Evolutionary conservation across 2,329 filamentous ascomycete species (phyloP), one percentile per base, ranked within the genome.

Genomic region (Penicillium sp.): DNA sequence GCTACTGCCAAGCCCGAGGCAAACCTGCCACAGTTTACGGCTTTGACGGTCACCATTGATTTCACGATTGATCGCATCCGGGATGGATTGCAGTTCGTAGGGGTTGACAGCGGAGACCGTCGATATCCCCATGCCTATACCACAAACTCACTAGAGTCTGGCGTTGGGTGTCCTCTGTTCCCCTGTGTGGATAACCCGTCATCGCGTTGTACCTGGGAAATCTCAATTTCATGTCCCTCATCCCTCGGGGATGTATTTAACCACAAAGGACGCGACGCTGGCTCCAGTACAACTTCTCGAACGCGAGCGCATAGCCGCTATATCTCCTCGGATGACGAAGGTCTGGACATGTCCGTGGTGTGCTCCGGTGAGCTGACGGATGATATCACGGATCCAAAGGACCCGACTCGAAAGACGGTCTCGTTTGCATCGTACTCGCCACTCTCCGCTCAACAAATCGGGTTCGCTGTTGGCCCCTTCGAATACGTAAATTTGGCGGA

Each of bases 41-140:
- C 82, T n/a, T 64, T 88, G 42, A 79, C 75, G 42, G 66, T 89
- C 39, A 78, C 80, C 41, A 86, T 96, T 49, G 88, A 93, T 29
- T 98, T 95, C 64, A 76, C 78, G 20, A 82, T 89, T 29, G 82
- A 82, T 44, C 82, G 82, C 59, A 85, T 91, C 44, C 81, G 89
- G 40, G 93, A 98, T 67, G 92, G 89, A 20, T 70, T 97, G 50
- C 91, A 96, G 53, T 98, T 96, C 70, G 88, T 95, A 13, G 91
- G 93, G 3, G 81, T 93, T 32, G 84, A 89, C 39, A 83, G 85
- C 49, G 81, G 84, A 44, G 92, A 96, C 66, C 78, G 78, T 48
- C 82, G 91, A 53, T 98, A 91, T 67, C 90, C 93, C 0, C 92
- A 98, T 72, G 84, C 88, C 42, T 98, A 95, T 68, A 95, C 92